phyloP scores from a whole-genome alignment of 78 protist genomes.

The Monocercomonoides exilis region DNA sequence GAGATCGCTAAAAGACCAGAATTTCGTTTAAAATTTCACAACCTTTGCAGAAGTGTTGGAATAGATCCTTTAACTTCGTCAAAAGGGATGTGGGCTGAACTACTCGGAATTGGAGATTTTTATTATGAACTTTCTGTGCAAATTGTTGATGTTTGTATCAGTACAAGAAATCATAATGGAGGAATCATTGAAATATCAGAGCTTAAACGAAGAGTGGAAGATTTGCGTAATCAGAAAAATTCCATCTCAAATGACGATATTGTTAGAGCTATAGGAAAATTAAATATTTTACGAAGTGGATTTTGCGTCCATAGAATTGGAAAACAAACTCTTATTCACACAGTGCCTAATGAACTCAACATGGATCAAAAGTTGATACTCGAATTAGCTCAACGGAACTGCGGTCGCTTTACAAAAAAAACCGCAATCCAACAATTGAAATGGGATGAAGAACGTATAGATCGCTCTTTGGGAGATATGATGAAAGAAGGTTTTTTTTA shows the following conservation, averaged over 20 bases:
- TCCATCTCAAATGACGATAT: slow-evolving; percentile 64
- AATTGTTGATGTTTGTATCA: slow-evolving; percentile 68
- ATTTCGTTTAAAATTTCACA: slow-evolving; percentile 63
- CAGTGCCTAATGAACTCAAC: slow-evolving; percentile 72
- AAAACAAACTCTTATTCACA: slow-evolving; percentile 46
- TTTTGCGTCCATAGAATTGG: slow-evolving; percentile 40
- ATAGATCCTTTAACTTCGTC: slow-evolving; percentile 80
- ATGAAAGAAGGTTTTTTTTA: not conserved
- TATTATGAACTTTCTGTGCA: slow-evolving; percentile 86
- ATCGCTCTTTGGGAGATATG: not conserved
- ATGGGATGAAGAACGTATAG: not conserved
- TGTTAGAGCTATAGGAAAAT: slow-evolving; percentile 49
- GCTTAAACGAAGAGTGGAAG: slow-evolving; percentile 32
- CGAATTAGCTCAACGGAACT: not conserved
- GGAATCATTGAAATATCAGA: slow-evolving; percentile 65
- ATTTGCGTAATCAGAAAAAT: slow-evolving; percentile 31
- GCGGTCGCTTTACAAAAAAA: not conserved
- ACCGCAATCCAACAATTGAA: not conserved
- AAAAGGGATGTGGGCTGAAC: slow-evolving; percentile 84
- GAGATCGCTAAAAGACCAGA: slow-evolving; percentile 70
- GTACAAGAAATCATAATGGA: slow-evolving; percentile 63
- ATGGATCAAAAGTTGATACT: slow-evolving; percentile 41
- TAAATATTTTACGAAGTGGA: slow-evolving; percentile 56
- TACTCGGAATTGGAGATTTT: slow-evolving; percentile 88
- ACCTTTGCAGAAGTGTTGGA: slow-evolving; percentile 77